Percentiles rank a stretch among this genome's conserved stretches.
Evolutionary conservation across 225 moss, liverwort and hornwort genomes (phyloP).

Genomic region (Bryum argenteum): DNA sequence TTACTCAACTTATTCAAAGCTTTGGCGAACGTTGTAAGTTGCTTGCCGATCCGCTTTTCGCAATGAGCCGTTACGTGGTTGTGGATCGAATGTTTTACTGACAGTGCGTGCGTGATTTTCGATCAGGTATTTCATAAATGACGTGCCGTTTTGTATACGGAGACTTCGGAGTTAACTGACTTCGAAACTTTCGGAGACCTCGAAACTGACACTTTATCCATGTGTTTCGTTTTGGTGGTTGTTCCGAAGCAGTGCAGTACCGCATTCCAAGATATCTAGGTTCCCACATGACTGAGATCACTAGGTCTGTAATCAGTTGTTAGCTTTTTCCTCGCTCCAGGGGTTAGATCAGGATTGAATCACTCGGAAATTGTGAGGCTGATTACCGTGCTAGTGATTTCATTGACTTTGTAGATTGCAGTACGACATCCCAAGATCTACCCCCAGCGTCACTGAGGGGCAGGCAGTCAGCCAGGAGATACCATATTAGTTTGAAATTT

Average conservation of each 20-base stretch:
- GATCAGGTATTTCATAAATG: constrained; percentile 39
- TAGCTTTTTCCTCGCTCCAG: not conserved
- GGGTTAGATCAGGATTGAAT: not conserved
- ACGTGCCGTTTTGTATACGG: constrained; percentile 37
- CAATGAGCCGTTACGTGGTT: too few species aligned
- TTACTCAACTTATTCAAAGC: constrained; percentile 37
- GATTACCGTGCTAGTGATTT: constrained; percentile 35
- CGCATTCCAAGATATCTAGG: constrained; percentile 38
- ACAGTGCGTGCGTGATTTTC: not conserved
- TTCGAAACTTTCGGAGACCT: too few species aligned
- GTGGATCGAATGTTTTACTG: not conserved
- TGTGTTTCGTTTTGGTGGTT: too few species aligned
- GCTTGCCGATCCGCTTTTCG: too few species aligned
- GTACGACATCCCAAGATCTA: constrained; percentile 55
- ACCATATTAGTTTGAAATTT: not conserved
- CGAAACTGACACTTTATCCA: too few species aligned
- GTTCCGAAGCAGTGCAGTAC: constrained; percentile 29
- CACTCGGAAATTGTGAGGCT: constrained; percentile 22
- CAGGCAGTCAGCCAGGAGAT: not conserved
- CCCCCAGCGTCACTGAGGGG: constrained; percentile 12
- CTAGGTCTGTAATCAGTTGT: constrained; percentile 28
- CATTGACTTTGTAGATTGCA: constrained; percentile 35
- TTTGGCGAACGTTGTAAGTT: constrained; percentile 40
- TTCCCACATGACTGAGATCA: constrained; percentile 17
- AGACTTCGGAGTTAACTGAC: too few species aligned